phyloP scores from a whole-genome alignment of 2,329 filamentous ascomycete genomes.

The Raffaelea ambrosiae region DNA sequence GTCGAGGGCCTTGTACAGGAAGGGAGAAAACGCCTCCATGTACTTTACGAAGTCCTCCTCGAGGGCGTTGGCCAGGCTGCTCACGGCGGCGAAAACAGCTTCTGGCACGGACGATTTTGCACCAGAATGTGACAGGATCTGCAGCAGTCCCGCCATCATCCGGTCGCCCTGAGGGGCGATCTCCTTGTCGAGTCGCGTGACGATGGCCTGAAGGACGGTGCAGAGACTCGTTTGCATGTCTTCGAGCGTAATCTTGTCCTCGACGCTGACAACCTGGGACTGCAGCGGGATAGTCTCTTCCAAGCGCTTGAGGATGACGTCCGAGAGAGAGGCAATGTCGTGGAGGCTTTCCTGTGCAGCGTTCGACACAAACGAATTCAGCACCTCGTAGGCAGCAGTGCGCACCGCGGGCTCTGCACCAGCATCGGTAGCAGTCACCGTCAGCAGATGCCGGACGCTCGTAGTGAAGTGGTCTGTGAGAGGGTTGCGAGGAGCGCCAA shows the following conservation, averaged over 20 bases:
- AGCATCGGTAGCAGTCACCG: constrained; percentile 68
- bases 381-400: constrained; percentile 93
- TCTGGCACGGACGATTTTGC: constrained; percentile 92
- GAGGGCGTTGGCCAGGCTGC: constrained; percentile 81
- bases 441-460: constrained; percentile 76
- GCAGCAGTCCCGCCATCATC: constrained; percentile 84
- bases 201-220: constrained; percentile 84
- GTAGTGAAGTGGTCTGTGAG: constrained; percentile 89
- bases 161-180: constrained; percentile 83
- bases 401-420: constrained; percentile 74
- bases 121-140: constrained; percentile 68
- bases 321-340: constrained; percentile 72
- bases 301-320: constrained; percentile 82
- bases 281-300: constrained; percentile 87
- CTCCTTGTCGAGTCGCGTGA: constrained; percentile 84
- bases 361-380: constrained; percentile 90
- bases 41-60: constrained; percentile 94
- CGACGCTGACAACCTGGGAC: constrained; percentile 88
- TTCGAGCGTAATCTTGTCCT: constrained; percentile 90
- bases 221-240: constrained; percentile 96
- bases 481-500: constrained; percentile 67
- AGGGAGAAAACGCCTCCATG: constrained; percentile 91
- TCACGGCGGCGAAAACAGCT: constrained; percentile 84
- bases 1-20: constrained; percentile 85
- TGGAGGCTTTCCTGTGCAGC: constrained; percentile 77